Conservation (phyloP, 2,329 filamentous ascomycete genomes). For the Paramyrothecium roridum region DNA sequence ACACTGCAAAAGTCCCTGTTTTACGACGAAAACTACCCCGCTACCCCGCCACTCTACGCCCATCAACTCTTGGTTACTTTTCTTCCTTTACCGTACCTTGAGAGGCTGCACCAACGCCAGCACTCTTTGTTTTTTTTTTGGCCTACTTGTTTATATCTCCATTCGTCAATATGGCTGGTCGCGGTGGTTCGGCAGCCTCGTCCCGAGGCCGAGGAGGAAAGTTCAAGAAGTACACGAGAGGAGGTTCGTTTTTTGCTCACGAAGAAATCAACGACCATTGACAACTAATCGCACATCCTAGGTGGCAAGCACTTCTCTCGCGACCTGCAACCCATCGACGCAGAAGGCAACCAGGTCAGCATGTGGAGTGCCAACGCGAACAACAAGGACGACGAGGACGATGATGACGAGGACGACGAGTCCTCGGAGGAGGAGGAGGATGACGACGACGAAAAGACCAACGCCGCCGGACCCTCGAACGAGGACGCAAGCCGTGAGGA, state of each 20-base stretch:
- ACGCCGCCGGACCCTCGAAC: conserved; percentile 38
- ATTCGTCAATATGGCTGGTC: conserved; percentile 39
- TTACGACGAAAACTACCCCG: conserved; percentile 23
- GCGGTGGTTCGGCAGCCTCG: conserved; percentile 38
- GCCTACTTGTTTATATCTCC: conserved; percentile 12
- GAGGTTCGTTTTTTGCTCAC: conserved; percentile 57
- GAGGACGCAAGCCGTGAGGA: conserved; percentile 68
- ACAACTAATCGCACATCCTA: conserved; percentile 29
- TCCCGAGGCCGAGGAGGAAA: conserved; percentile 85
- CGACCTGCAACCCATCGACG: conserved; percentile 82
- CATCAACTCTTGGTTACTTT: conserved; percentile 5
- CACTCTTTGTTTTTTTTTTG: conserved; percentile 4
- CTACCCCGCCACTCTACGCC: conserved; percentile 30
- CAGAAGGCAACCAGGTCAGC: conserved; percentile 82
- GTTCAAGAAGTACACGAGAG: conserved; percentile 88
- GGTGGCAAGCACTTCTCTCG: conserved; percentile 95
- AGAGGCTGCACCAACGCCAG: conserved; percentile 7
- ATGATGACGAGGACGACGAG: conserved; percentile 40
- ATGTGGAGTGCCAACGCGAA: conserved; percentile 72
- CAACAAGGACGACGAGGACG: conserved; percentile 45
- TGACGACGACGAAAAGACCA: conserved; percentile 49
- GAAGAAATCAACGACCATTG: background rate
- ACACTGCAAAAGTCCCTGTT: too few species aligned
- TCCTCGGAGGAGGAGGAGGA: conserved; percentile 51
- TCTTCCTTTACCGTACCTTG: too few species aligned